These are phyloP conservation scores for Juglanconis oblonga DNA, from an alignment of 2,329 filamentous ascomycete species.

Conservation along the genomic window DNA sequence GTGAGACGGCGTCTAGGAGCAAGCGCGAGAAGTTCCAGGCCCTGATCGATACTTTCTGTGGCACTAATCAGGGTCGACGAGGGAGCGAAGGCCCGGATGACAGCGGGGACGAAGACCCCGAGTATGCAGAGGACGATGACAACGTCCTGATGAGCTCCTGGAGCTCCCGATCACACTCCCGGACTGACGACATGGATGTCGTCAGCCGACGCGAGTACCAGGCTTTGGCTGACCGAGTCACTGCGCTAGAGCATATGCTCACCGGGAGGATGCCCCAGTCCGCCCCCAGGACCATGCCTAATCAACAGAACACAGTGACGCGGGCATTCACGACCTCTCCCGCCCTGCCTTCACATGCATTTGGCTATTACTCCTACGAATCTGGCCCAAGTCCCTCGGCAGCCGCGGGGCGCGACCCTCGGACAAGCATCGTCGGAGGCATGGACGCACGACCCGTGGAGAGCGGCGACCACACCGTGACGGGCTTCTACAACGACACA, in stretches of 20 bases:
- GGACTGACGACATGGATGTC: background rate
- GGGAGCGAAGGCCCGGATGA: background rate
- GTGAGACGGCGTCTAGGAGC: conserved; percentile 14
- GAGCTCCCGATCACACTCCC: background rate
- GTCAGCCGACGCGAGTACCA: conserved; percentile 11
- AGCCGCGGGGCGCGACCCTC: background rate
- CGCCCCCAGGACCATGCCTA: conserved; percentile 11
- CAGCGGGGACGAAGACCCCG: background rate
- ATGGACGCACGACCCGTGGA: background rate
- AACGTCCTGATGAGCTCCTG: background rate
- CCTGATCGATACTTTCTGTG: conserved; percentile 13
- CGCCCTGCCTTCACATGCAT: background rate
- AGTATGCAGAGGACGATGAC: conserved; percentile 5
- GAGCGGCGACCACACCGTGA: background rate
- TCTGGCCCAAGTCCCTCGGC: background rate
- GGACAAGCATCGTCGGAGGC: background rate
- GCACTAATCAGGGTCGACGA: background rate
- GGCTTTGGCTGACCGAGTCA: conserved; percentile 10
- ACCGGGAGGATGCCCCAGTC: background rate
- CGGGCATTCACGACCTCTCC: conserved; percentile 10
- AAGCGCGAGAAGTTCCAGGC: conserved; percentile 17
- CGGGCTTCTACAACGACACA: conserved; percentile 7
- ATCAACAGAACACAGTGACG: background rate
- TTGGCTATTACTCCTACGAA: conserved; percentile 10
- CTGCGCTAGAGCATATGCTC: conserved; percentile 12